Evolutionary conservation across 345 rosid species (phyloP), one percentile per base, ranked within the genome.

Genomic region (Microcos paniculata): DNA sequence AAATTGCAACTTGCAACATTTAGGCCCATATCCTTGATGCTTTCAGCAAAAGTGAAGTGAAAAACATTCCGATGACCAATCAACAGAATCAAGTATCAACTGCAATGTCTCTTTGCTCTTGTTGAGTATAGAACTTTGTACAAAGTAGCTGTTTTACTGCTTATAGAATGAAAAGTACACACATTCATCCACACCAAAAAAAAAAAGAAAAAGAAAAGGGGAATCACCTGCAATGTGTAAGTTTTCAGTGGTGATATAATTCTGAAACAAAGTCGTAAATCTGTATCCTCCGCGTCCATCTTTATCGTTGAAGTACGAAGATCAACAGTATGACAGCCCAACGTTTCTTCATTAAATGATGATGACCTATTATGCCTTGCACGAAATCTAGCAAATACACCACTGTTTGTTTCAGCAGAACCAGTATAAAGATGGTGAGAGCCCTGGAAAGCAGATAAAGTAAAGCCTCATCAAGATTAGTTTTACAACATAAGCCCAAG

Each of bases 261-360:
- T 82, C 97, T 88, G 83, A 94, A 94, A 79, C 98, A 94, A 52
- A 94, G 97, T 65, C 97, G 89, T 65, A 91, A 81, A 85, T 90
- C 88, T 55, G 86, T 79, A 77, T 91, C 95, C 66, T 91, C 97
- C 51, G 97, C 91, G 13, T 94, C 95, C 77, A 90, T 78, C 83
- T 94, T 94, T 77, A 91, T 80, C 70, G 86, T 84, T 55, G 97
- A 88, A 18, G 91, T 90, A 16, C 64, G 88, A 81, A 94, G 94
- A 86, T 91, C 92, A 66, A 94, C 75, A 71, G 85, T 73, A 23
- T 73, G 81, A 75, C 85, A 90, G n/a, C 81, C 89, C 55, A 84
- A 76, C 79, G 77, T 86, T 73, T 83, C 92, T 59, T 88, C 92
- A 78, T 65, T 65, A 80, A 85, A 80, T 56, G 98, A 91, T 33